These are phyloP conservation scores for Kondoa malvinella DNA, from an alignment of 768 basidiomycete genomes.

Conservation along the genomic window DNA sequence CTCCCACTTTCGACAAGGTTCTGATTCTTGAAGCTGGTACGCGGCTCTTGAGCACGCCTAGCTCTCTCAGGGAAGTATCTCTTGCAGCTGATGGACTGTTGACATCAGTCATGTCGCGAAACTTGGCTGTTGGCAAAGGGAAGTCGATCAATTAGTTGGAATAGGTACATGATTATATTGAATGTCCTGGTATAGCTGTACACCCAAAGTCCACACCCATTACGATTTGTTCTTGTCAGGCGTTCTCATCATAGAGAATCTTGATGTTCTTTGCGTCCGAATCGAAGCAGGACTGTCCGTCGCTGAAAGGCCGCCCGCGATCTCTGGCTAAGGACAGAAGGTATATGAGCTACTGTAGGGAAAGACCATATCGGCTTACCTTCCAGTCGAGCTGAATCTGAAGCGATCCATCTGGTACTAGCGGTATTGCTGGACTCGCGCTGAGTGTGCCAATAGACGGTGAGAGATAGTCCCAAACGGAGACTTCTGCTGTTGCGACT, in stretches of 20 bases:
- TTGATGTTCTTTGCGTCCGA: background rate
- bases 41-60: background rate
- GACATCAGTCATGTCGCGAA: background rate
- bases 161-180: too few species aligned
- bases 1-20: background rate
- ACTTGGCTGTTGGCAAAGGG: background rate
- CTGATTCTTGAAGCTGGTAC: background rate
- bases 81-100: background rate
- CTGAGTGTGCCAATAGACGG: background rate
- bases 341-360: too few species aligned
- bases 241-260: background rate
- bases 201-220: background rate
- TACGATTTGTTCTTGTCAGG: background rate
- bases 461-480: slow-evolving; percentile 10
- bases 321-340: too few species aligned
- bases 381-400: slow-evolving; percentile 5
- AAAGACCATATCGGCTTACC: background rate
- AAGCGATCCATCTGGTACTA: background rate
- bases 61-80: background rate
- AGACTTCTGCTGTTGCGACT: slow-evolving; percentile 7
- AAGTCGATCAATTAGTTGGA: too few species aligned
- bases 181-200: too few species aligned
- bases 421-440: slow-evolving; percentile 33
- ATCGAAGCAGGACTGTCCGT: background rate
- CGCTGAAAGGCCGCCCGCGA: background rate